These are phyloP conservation scores for Aspergillus wentii DNA, from an alignment of 495 filamentous ascomycete genomes.

Conservation along the genomic window DNA sequence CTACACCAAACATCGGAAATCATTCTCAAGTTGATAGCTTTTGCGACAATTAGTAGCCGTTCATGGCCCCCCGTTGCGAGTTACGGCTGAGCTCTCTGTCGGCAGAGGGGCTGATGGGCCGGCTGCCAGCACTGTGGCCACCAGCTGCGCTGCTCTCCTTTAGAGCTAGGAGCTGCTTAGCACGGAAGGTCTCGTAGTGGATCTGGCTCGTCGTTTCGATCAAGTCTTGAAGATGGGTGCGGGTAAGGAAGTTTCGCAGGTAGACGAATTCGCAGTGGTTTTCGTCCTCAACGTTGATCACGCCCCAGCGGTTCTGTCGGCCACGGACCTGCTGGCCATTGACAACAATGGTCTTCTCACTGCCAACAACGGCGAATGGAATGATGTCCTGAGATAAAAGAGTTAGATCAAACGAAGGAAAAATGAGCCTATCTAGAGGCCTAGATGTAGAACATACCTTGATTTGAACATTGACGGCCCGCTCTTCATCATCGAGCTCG, in stretches of 20 bases:
- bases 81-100: conserved; percentile 94
- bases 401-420: conserved; percentile 17
- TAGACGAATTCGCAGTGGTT: conserved; percentile 99
- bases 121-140: conserved; percentile 65
- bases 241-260: conserved; percentile 93
- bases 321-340: conserved; percentile 97
- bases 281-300: conserved; percentile 99
- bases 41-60: conserved; percentile 69
- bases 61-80: conserved; percentile 96
- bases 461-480: conserved; percentile 87
- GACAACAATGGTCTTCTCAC: conserved; percentile 95
- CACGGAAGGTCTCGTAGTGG: conserved; percentile 99
- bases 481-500: conserved; percentile 96
- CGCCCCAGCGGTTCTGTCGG: conserved; percentile 97
- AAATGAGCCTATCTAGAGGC: neutral
- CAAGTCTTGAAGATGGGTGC: conserved; percentile 93
- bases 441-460: conserved; percentile 58
- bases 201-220: conserved; percentile 99
- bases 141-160: conserved; percentile 93
- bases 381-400: conserved; percentile 75
- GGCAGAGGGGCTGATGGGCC: conserved; percentile 90
- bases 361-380: conserved; percentile 96
- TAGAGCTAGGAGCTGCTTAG: conserved; percentile 94
- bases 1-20: conserved; percentile 9
- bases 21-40: conserved; percentile 1